phyloP scores from a whole-genome alignment of 2,329 filamentous ascomycete genomes.

The Tolypocladium inflatum region DNA sequence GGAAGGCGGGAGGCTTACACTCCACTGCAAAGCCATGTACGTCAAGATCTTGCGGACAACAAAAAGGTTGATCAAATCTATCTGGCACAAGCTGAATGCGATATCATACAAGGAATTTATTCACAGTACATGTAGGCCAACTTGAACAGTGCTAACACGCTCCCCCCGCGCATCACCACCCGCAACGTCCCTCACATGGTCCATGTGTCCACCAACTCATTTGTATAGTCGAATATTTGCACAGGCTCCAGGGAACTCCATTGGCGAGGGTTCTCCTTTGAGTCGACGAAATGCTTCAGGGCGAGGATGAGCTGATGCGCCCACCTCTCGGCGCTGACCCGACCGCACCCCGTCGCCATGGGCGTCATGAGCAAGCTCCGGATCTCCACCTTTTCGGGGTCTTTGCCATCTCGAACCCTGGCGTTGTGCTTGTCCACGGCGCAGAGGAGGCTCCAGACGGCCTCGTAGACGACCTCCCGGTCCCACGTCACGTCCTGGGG shows the following conservation, averaged over 20 bases:
- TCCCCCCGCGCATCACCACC: neutral
- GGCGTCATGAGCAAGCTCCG: constrained; percentile 39
- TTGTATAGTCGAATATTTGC: constrained; percentile 3
- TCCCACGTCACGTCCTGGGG: constrained; percentile 36
- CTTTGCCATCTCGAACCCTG: constrained; percentile 3
- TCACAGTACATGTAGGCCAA: neutral
- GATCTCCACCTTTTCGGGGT: constrained; percentile 19
- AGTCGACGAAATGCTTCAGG: constrained; percentile 40
- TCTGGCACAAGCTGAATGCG: neutral
- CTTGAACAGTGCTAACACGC: neutral
- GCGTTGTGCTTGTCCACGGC: constrained; percentile 38
- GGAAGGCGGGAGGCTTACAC: neutral
- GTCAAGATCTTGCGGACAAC: neutral
- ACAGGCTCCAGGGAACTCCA: constrained; percentile 26
- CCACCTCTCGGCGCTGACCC: constrained; percentile 35
- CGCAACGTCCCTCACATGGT: neutral
- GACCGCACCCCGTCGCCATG: constrained; percentile 37
- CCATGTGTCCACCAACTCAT: constrained; percentile 4
- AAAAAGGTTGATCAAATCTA: neutral
- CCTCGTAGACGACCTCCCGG: constrained; percentile 43
- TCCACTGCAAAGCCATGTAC: neutral
- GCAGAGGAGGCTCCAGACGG: constrained; percentile 41
- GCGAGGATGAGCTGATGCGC: constrained; percentile 39
- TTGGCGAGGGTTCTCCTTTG: constrained; percentile 28
- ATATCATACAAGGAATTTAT: neutral